Evolutionary conservation across 139 green algal species (phyloP).

Genomic region (Coelastrella sp.): DNA sequence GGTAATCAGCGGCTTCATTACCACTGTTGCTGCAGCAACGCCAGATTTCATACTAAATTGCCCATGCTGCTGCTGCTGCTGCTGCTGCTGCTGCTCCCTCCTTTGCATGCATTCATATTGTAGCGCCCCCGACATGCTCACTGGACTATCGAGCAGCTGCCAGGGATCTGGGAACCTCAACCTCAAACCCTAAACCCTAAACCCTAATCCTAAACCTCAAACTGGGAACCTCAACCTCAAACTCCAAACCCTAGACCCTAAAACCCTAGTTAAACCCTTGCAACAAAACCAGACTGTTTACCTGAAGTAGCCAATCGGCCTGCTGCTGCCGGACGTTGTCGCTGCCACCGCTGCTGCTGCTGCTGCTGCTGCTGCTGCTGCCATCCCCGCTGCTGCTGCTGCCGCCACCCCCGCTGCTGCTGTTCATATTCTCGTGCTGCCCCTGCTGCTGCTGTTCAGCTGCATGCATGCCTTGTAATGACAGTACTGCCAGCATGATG

Average conservation of each 20-base stretch:
- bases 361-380: neutral
- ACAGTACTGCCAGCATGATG: slow-evolving; percentile 56
- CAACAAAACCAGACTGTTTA: neutral
- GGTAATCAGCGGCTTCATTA: too few relatives aligned
- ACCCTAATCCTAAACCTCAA: too few relatives aligned
- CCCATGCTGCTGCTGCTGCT: too few relatives aligned
- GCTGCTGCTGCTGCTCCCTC: too few relatives aligned
- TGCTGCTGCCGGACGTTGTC: slow-evolving; percentile 33
- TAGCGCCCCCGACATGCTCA: too few relatives aligned
- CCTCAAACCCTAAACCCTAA: too few relatives aligned
- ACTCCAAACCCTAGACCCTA: neutral
- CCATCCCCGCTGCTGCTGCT: neutral
- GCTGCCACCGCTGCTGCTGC: neutral
- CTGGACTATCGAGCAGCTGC: too few relatives aligned
- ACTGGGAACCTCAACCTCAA: too few relatives aligned
- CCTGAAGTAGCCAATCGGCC: slow-evolving; percentile 50
- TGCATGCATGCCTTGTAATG: slow-evolving; percentile 12
- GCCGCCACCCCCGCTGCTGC: neutral
- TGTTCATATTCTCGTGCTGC: neutral
- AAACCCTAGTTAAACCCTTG: neutral
- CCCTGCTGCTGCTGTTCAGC: slow-evolving; percentile 32
- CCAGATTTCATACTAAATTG: too few relatives aligned
- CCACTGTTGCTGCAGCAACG: neutral
- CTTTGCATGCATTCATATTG: too few relatives aligned
- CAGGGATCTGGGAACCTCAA: too few relatives aligned